Evolutionary conservation across 768 basidiomycete genomes (phyloP).

Genomic region (Lyophyllum semitale): DNA sequence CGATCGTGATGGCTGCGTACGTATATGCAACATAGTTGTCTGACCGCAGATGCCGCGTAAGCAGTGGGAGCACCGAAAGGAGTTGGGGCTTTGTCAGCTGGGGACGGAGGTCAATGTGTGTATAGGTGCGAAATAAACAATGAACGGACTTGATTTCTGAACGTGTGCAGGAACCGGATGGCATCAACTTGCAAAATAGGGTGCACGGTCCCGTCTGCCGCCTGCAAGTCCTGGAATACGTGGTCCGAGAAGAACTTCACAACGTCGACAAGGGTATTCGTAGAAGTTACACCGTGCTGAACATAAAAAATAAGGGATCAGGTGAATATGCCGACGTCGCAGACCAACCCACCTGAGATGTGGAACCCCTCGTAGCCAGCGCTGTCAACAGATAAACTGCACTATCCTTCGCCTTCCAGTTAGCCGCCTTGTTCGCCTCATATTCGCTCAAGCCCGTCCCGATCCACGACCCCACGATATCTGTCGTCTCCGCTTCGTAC

Average conservation of each 20-base stretch:
- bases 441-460: slow-evolving; percentile 72
- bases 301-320: not conserved
- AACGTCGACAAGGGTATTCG: slow-evolving; percentile 89
- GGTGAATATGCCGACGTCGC: slow-evolving; percentile 1
- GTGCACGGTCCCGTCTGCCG: slow-evolving; percentile 66
- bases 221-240: slow-evolving; percentile 84
- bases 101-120: not conserved
- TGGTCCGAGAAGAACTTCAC: slow-evolving; percentile 95
- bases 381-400: slow-evolving; percentile 94
- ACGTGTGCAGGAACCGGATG: slow-evolving; percentile 91
- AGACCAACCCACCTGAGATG: slow-evolving; percentile 60
- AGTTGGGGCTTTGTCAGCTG: slow-evolving; percentile 94
- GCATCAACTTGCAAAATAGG: slow-evolving; percentile 95
- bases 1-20: slow-evolving; percentile 98
- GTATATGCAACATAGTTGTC: slow-evolving; percentile 92
- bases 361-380: slow-evolving; percentile 87
- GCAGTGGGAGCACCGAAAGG: slow-evolving; percentile 84
- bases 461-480: slow-evolving; percentile 87
- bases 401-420: slow-evolving; percentile 92
- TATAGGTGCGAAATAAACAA: not conserved
- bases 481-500: slow-evolving; percentile 84
- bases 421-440: slow-evolving; percentile 52
- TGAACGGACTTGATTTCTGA: slow-evolving; percentile 82
- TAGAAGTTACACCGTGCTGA: slow-evolving; percentile 91
- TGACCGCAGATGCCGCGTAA: slow-evolving; percentile 80